Percentiles rank a stretch among this genome's conserved stretches.
phyloP scores from a whole-genome alignment of 1,284 basidiomycete species.

The Rhodotorula mucilaginosa region DNA sequence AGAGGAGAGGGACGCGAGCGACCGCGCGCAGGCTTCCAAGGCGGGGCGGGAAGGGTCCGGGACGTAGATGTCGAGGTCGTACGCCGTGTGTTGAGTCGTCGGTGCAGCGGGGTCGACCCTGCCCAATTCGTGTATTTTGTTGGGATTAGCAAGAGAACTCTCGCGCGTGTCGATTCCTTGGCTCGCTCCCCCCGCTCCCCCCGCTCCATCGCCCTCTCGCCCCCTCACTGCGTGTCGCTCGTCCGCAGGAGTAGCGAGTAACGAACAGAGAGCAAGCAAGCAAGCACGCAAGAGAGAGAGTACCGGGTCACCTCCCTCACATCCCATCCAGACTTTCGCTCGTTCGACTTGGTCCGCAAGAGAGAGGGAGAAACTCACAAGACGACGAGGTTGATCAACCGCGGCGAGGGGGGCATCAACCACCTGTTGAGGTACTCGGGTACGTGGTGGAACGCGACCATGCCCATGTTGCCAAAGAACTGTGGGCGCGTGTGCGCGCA shows the following conservation, averaged over 20 bases:
- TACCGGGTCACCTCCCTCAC: no score
- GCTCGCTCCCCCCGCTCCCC: no score
- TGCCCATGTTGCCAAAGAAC: constrained; percentile 58
- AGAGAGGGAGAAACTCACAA: constrained; percentile 36
- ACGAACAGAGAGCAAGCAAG: no score
- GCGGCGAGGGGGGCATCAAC: constrained; percentile 74
- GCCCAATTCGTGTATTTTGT: background rate
- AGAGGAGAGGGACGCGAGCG: background rate
- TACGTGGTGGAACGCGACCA: constrained; percentile 73
- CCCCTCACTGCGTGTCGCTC: no score
- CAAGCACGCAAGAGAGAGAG: no score
- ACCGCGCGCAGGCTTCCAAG: background rate
- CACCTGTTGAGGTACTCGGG: constrained; percentile 82
- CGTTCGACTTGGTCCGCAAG: no score
- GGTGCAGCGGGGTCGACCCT: background rate
- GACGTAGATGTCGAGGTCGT: constrained; percentile 83
- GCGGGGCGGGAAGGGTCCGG: background rate
- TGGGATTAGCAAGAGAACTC: no score
- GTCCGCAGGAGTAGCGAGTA: no score
- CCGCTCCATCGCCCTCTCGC: no score
- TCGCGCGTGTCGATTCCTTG: no score
- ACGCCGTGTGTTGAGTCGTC: constrained; percentile 54
- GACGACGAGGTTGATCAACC: constrained; percentile 73
- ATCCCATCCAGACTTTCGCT: background rate
- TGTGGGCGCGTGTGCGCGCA: constrained; percentile 45